These are phyloP conservation scores for Pseudofabraea citricarpa DNA, from an alignment of 2,329 filamentous ascomycete species.

Conservation along the genomic window DNA sequence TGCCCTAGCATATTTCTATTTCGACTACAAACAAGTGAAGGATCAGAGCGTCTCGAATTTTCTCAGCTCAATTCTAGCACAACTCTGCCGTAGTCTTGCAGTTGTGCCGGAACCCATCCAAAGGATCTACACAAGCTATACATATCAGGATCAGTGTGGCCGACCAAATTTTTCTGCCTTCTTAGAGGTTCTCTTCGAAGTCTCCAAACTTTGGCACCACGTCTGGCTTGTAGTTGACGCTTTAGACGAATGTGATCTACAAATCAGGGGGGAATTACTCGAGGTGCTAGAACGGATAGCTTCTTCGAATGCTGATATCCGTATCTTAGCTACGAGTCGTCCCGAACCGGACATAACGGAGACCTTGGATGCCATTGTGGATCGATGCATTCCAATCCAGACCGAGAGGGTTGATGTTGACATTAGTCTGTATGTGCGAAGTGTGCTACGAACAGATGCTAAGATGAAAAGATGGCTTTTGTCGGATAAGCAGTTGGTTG, in stretches of 20 bases:
- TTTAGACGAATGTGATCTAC: slow-evolving; percentile 30
- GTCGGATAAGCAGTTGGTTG: slow-evolving; percentile 22
- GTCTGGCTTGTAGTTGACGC: slow-evolving; percentile 26
- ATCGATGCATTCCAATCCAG: slow-evolving; percentile 14
- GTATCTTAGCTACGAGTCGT: slow-evolving; percentile 28
- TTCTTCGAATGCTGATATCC: slow-evolving; percentile 6
- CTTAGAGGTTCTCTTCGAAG: slow-evolving; percentile 18
- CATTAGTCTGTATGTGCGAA: slow-evolving; percentile 23
- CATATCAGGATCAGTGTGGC: too few relatives aligned
- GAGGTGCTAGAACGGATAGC: slow-evolving; percentile 13
- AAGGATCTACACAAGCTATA: slow-evolving; percentile 20
- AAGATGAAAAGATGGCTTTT: slow-evolving; percentile 20
- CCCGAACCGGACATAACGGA: slow-evolving; percentile 28
- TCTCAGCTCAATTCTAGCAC: slow-evolving; percentile 32
- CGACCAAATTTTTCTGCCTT: too few relatives aligned
- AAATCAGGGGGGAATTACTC: slow-evolving; percentile 23
- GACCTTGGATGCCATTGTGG: slow-evolving; percentile 15
- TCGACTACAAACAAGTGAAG: slow-evolving; percentile 32
- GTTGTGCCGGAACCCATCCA: slow-evolving; percentile 13
- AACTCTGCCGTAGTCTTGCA: slow-evolving; percentile 22
- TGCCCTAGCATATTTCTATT: slow-evolving; percentile 35
- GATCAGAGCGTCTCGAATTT: slow-evolving; percentile 31
- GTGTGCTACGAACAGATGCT: slow-evolving; percentile 18
- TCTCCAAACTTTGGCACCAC: too few relatives aligned
- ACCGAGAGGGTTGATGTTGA: slow-evolving; percentile 16